These are phyloP conservation scores for Blastocystis hominis DNA, from an alignment of 352 stramenopile genomes.

Conservation along the genomic window DNA sequence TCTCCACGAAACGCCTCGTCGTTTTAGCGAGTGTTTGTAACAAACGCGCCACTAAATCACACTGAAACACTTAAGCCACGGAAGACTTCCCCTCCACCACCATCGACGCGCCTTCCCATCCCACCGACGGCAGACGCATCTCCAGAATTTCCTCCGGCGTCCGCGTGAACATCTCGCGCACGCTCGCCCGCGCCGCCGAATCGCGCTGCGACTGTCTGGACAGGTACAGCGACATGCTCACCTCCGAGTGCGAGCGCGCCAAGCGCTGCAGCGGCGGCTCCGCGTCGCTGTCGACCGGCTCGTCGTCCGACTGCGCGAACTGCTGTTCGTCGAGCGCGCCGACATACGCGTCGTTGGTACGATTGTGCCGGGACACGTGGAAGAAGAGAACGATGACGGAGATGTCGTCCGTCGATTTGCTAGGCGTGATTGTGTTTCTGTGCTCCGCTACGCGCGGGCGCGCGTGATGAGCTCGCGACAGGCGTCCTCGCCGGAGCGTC, in stretches of 20 bases:
- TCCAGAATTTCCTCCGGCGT: not conserved
- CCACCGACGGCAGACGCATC: not conserved
- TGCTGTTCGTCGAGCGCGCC: not conserved
- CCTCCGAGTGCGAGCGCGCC: not conserved
- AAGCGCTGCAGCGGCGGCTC: not conserved
- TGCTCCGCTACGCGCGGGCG: not conserved
- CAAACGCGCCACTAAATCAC: too few relatives aligned
- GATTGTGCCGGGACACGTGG: not conserved
- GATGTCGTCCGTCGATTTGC: conserved; percentile 46
- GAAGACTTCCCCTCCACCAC: too few relatives aligned
- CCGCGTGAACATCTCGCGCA: not conserved
- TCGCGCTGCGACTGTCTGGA: not conserved
- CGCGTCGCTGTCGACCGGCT: not conserved
- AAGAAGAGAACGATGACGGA: conserved; percentile 57
- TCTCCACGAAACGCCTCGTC: not conserved
- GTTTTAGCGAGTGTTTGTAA: not conserved
- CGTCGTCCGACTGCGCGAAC: not conserved
- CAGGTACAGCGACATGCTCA: not conserved
- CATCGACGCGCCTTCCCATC: not conserved
- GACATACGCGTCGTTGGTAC: not conserved
- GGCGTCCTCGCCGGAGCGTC: conserved; percentile 1
- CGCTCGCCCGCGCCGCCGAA: not conserved
- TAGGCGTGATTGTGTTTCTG: not conserved
- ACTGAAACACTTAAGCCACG: not conserved
- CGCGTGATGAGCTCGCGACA: conserved; percentile 15